These are phyloP conservation scores for Zygosaccharomyces sapae DNA, from an alignment of 1,139 yeast genomes.

Conservation along the genomic window DNA sequence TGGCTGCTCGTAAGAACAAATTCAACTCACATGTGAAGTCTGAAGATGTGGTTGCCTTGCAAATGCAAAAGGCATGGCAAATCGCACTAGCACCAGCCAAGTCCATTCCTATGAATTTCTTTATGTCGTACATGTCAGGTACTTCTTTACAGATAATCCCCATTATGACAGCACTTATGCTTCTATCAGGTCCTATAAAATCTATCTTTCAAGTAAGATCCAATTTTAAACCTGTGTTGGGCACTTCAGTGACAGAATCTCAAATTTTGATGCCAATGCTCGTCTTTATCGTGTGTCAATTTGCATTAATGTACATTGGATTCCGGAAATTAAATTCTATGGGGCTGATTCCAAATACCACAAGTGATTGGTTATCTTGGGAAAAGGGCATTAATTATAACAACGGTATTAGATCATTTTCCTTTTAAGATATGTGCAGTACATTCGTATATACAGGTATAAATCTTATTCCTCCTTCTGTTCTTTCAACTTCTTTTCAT, in stretches of 20 bases:
- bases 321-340: constrained; percentile 77
- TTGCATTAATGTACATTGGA: constrained; percentile 68
- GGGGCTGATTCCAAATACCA: constrained; percentile 87
- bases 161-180: constrained; percentile 82
- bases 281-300: constrained; percentile 55
- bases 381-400: constrained; percentile 44
- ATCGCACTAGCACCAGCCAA: constrained; percentile 81
- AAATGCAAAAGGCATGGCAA: constrained; percentile 77
- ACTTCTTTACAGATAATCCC: constrained; percentile 86
- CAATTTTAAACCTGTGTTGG: constrained; percentile 41
- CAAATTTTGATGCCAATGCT: constrained; percentile 48
- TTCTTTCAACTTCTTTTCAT: constrained; percentile 42
- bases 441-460: constrained; percentile 4
- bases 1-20: constrained; percentile 11
- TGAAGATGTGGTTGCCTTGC: constrained; percentile 41
- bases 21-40: constrained; percentile 11
- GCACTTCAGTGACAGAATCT: constrained; percentile 38
- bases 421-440: constrained; percentile 15
- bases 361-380: constrained; percentile 92
- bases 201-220: constrained; percentile 59
- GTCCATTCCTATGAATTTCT: constrained; percentile 77
- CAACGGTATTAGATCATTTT: constrained; percentile 20
- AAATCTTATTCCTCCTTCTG: constrained; percentile 11
- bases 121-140: constrained; percentile 94
- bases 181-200: constrained; percentile 71